Evolutionary conservation across 2,329 filamentous ascomycete genomes (phyloP).

Genomic region (Alternaria arbusti): DNA sequence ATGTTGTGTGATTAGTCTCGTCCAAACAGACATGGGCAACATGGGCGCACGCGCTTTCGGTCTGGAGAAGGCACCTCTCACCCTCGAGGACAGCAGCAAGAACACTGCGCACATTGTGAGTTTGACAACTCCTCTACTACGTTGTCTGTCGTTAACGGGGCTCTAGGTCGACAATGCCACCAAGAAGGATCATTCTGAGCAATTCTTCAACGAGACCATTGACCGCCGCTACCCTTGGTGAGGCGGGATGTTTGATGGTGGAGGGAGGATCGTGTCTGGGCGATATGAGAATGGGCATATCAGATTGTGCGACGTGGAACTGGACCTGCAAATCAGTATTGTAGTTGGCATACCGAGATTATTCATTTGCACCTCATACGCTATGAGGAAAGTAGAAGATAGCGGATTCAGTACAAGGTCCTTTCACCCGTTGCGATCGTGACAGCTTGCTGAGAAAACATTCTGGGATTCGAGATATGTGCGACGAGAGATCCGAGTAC

Average conservation of each 20-base stretch:
- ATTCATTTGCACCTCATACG: background rate
- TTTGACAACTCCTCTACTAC: background rate
- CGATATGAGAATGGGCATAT: background rate
- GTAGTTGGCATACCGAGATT: background rate
- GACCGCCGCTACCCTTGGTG: background rate
- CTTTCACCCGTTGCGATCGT: no score
- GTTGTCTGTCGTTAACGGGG: background rate
- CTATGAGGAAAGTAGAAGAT: background rate
- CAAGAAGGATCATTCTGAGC: background rate
- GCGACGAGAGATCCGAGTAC: no score
- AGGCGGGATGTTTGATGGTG: background rate
- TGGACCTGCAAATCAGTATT: background rate
- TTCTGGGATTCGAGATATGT: no score
- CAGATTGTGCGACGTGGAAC: background rate
- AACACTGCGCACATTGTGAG: background rate
- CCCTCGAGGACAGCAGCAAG: background rate
- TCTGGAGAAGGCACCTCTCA: background rate
- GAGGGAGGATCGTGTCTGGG: background rate
- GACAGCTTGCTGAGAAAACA: no score
- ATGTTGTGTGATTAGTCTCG: background rate
- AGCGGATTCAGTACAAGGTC: background rate
- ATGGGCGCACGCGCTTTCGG: background rate
- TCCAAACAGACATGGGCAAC: background rate
- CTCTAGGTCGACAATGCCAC: background rate
- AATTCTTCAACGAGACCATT: background rate